Percentiles rank a stretch among this genome's conserved stretches.
Conservation (phyloP, 176 grass and related monocot genomes). For the Alloteropsis semialata region DNA sequence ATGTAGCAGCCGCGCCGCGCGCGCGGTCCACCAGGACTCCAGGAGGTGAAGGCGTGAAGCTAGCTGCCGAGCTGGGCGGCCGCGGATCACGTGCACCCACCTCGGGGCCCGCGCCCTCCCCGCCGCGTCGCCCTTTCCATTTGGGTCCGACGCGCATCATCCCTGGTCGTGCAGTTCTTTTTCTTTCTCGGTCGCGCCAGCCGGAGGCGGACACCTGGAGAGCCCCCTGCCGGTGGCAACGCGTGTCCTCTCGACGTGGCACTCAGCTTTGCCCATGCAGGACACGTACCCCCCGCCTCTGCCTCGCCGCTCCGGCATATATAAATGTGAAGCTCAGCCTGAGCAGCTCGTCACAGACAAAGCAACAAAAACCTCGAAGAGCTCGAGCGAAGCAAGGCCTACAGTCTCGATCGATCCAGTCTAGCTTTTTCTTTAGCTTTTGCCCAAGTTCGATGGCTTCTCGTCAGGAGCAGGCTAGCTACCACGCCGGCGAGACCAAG, state of each 20-base stretch:
- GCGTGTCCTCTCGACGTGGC: constrained; percentile 47
- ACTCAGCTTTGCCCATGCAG: not conserved
- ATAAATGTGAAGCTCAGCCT: not conserved
- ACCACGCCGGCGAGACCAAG: constrained; percentile 63
- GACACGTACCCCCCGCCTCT: constrained; percentile 12
- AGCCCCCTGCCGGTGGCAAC: not conserved
- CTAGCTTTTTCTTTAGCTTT: no score
- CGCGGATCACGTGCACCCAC: not conserved
- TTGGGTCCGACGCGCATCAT: not conserved
- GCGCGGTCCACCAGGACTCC: no score
- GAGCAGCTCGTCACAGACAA: not conserved
- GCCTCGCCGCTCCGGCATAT: not conserved
- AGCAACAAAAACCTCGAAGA: no score
- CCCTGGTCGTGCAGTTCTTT: not conserved
- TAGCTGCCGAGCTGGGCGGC: no score
- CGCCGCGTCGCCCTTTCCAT: not conserved
- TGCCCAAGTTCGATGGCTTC: constrained; percentile 82
- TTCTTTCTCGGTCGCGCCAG: not conserved
- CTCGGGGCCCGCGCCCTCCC: not conserved
- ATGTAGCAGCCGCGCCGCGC: no score
- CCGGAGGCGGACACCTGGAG: constrained; percentile 18
- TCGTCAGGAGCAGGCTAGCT: constrained; percentile 40
- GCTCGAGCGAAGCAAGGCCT: no score
- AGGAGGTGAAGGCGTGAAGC: no score
- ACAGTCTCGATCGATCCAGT: not conserved